Conservation (phyloP, 768 basidiomycete genomes). For the Boletus rubroflammeus region DNA sequence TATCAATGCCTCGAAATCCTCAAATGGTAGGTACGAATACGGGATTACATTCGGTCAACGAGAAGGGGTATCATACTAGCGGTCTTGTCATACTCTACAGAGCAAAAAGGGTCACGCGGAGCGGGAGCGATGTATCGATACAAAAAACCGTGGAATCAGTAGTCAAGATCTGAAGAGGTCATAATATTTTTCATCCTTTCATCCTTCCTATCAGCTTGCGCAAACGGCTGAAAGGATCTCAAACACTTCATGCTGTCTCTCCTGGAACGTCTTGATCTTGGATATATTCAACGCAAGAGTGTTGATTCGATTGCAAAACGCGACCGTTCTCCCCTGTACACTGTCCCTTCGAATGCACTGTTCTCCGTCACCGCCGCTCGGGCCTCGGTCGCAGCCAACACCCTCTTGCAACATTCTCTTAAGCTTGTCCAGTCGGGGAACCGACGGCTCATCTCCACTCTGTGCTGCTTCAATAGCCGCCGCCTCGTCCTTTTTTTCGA, state of each 20-base stretch:
- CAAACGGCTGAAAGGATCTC: conserved; percentile 40
- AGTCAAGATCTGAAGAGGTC: neutral
- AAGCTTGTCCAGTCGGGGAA: conserved; percentile 58
- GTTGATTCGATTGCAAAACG: conserved; percentile 77
- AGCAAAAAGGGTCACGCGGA: neutral
- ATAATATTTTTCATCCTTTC: neutral
- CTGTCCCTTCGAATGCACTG: conserved; percentile 42
- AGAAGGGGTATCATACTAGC: neutral
- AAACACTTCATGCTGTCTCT: conserved; percentile 69
- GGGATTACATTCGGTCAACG: neutral
- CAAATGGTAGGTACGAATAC: neutral
- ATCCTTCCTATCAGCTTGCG: conserved; percentile 7
- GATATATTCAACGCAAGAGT: conserved; percentile 70
- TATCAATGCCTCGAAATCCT: neutral
- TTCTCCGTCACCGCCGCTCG: conserved; percentile 7
- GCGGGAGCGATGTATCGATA: neutral
- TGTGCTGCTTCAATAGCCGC: conserved; percentile 42
- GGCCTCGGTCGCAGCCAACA: conserved; percentile 38
- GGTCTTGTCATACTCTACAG: neutral
- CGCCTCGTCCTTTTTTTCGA: conserved; percentile 53
- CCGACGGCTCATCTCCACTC: conserved; percentile 32
- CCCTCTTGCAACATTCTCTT: conserved; percentile 55
- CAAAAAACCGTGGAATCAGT: neutral
- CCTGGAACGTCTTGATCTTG: conserved; percentile 64
- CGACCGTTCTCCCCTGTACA: conserved; percentile 60